Base-by-base conservation (phyloP, 1,284 basidiomycete genomes). In the Ceratobasidium sp. region DNA sequence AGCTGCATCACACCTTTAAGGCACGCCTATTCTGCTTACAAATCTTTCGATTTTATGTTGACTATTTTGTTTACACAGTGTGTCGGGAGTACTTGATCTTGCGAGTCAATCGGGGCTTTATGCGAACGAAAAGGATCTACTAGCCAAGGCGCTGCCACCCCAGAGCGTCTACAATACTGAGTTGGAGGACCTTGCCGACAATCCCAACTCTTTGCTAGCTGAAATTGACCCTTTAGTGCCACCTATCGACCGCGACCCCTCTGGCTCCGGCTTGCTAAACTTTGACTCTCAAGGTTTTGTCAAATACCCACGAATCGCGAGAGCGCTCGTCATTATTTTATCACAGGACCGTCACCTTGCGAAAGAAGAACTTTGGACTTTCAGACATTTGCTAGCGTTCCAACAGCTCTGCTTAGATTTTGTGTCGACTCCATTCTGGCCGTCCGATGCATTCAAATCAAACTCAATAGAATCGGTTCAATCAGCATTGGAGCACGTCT, bases 361-460 rank as follows among this genome's bases (percentile, higher is more conserved):
- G 0, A 90, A 88, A 60, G 85, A 85, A 13, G 89, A 93, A 77
- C 80, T 90, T 0, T 94, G 92, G 91, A 89, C 87, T 15, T 82
- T 95, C 18, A 87, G 89, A 20, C 93, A 95, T 83, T 85, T 94
- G 78, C 83, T 92, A 9, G 87, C 88, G 0, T 85, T 94, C n/a
- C 86, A 87, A 1, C 82, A 90, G 7, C 91, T 90, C 80, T 90
- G 90, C 0, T 86, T 89, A 26, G 92, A 94, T 81, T 84, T 87
- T 26, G 83, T 89, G 2, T 58, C 64, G 39, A 66, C 66, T 12
- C 42, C 75, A 9, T 68, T 33, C 23, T 77, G 75, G 75, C 66
- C 75, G 42, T 68, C 75, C 0, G 64, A 77, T 12, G 75, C 55
- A 3, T 68, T 77, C 39, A 81, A 81, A 0, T 82, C 85, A 3